Evolutionary conservation across 2,329 filamentous ascomycete genomes (phyloP), one percentile per base, ranked within the genome.

Genomic region (Xylariaceae sp.): DNA sequence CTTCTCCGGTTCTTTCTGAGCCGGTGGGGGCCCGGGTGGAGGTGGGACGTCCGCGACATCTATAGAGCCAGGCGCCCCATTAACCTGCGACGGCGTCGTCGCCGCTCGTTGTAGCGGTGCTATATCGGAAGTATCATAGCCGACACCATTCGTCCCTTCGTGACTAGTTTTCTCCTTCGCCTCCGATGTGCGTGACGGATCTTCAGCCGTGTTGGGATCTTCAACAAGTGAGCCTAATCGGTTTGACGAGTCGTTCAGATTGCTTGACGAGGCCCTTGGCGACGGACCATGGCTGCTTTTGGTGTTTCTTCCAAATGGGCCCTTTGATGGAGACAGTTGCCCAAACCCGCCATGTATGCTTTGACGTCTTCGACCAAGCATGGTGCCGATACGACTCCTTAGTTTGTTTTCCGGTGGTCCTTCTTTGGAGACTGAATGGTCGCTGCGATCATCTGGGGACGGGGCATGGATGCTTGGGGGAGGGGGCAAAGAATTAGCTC

Each of bases 211-310:
- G 50, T 80, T 76, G 9, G 83, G 81, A 10, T 79, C 80, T 73
- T 88, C 86, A 16, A 78, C 79, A 2, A 88, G 75, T 3, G 85
- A 81, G 1, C 81, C 80, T 26, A 88, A 71, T 40, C 82, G 76
- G 60, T 77, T 74, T 50, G 79, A 75, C 12, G 80, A 76, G 32
- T 85, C 82, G 51, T 77, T 74, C 3, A 88, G 73, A 64, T 88
- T 87, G 64, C 78, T 82, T 6, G 83, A 82, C 0, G 86, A 88
- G 1, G 78, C 75, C 51, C 81, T 77, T 1, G 86, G 85, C 2
- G 86, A 88, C 23, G 83, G 72, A 20, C 84, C 83, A 54, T 90
- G 87, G 68, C 86, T 89, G 63, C 83, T 87, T 62, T 82, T 84
- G 23, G 85, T 77, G 45, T 75, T 77, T 49, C 88, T 82, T 40